Conservation (phyloP, 1,139 yeast species). For the Arxiozyma telluris region DNA sequence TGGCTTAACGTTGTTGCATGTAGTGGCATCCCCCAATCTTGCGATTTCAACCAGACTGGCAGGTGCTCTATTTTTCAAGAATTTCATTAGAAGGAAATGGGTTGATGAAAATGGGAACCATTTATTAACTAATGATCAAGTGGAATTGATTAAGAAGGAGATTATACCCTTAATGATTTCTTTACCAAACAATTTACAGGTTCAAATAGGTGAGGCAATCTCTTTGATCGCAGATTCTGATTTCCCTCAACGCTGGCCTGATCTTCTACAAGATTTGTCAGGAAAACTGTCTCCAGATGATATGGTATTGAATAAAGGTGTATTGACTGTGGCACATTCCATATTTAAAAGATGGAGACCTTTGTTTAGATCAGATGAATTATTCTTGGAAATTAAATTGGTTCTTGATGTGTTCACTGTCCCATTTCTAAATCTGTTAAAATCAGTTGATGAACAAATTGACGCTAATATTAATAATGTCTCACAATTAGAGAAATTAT, state of each 20-base stretch:
- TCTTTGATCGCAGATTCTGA: constrained; percentile 92
- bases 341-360: constrained; percentile 97
- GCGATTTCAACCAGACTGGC: constrained; percentile 64
- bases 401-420: constrained; percentile 79
- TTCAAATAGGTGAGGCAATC: constrained; percentile 89
- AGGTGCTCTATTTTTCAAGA: constrained; percentile 85
- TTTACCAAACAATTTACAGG: constrained; percentile 66
- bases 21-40: constrained; percentile 57
- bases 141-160: constrained; percentile 59
- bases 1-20: constrained; percentile 62
- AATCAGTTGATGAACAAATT: constrained; percentile 59
- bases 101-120: constrained; percentile 81
- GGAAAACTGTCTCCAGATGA: constrained; percentile 50
- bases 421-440: constrained; percentile 65
- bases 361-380: constrained; percentile 79
- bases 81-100: constrained; percentile 79
- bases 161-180: constrained; percentile 76
- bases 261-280: constrained; percentile 68
- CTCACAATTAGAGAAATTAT: constrained; percentile 44
- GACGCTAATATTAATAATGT: constrained; percentile 38
- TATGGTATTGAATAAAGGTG: constrained; percentile 73
- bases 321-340: constrained; percentile 85
- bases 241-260: constrained; percentile 85
- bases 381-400: constrained; percentile 76
- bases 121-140: constrained; percentile 52